Conservation (phyloP, 2,329 filamentous ascomycete species). For the Verticillium nubilum region DNA sequence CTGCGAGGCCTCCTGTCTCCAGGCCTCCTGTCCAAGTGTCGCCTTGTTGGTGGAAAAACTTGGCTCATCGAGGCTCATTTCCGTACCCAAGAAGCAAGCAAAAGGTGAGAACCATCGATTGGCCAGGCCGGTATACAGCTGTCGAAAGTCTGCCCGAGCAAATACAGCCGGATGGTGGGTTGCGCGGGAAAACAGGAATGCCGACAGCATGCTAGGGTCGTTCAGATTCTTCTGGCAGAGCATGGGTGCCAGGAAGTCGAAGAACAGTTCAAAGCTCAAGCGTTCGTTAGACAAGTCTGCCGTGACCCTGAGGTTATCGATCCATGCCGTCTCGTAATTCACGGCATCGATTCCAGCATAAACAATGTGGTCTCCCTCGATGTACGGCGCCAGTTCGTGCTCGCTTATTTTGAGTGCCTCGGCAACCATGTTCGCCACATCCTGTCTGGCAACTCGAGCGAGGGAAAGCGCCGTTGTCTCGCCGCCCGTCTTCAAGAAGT, state of each 20-base stretch:
- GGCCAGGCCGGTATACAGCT: not conserved
- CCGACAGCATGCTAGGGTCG: not conserved
- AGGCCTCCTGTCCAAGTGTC: not conserved
- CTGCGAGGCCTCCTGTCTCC: not conserved
- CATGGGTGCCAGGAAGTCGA: not conserved
- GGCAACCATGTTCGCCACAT: not conserved
- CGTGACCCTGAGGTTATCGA: not conserved
- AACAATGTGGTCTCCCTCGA: no score
- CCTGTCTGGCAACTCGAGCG: not conserved
- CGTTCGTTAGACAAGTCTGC: not conserved
- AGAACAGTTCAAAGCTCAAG: not conserved
- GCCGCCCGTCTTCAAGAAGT: not conserved
- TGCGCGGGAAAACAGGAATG: not conserved
- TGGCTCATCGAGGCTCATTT: not conserved
- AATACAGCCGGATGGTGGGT: not conserved
- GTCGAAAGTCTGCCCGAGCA: not conserved
- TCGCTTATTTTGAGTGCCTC: not conserved
- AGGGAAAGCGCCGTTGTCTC: not conserved
- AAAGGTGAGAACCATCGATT: not conserved
- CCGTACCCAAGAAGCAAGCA: not conserved
- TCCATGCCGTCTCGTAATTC: no score
- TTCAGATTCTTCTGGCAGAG: not conserved
- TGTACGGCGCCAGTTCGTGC: not conserved
- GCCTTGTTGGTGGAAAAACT: not conserved
- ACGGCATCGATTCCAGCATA: no score